Percentiles rank a stretch among this genome's conserved stretches.
Conservation (phyloP, 2,329 filamentous ascomycete genomes). For the Aspergillus pseudoviridinutans region DNA sequence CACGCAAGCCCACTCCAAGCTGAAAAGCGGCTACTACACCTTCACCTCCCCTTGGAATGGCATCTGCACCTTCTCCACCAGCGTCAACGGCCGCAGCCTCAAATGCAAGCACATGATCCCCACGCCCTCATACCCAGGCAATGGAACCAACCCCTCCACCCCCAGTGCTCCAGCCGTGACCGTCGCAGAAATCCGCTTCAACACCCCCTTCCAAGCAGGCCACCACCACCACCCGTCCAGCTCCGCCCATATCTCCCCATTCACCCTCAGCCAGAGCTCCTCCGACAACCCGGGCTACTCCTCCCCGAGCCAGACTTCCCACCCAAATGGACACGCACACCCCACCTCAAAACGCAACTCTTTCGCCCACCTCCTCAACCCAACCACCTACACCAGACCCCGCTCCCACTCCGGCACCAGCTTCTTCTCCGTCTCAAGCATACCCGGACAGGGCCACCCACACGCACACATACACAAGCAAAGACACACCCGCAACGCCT, state of each 20-base stretch:
- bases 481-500: constrained; percentile 26
- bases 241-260: constrained; percentile 20
- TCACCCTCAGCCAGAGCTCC: constrained; percentile 18
- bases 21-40: constrained; percentile 55
- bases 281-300: constrained; percentile 3
- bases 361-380: constrained; percentile 30
- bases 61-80: constrained; percentile 78
- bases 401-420: constrained; percentile 25
- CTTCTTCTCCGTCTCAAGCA: constrained; percentile 6
- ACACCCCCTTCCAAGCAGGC: constrained; percentile 60
- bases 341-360: constrained; percentile 26
- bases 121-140: constrained; percentile 22
- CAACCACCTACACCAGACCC: constrained; percentile 24
- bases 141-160: constrained; percentile 1
- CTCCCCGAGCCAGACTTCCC: neutral
- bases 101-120: constrained; percentile 69
- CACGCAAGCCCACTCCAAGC: constrained; percentile 18
- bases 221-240: constrained; percentile 22
- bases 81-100: constrained; percentile 68
- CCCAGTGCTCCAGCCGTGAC: constrained; percentile 40
- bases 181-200: constrained; percentile 86
- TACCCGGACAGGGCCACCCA: constrained; percentile 14
- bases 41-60: constrained; percentile 87
- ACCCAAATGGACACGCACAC: neutral
- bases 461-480: constrained; percentile 11